Base-by-base conservation (phyloP, 371 early-diverging fungal genomes). In the Syncephalastrum contaminatum region DNA sequence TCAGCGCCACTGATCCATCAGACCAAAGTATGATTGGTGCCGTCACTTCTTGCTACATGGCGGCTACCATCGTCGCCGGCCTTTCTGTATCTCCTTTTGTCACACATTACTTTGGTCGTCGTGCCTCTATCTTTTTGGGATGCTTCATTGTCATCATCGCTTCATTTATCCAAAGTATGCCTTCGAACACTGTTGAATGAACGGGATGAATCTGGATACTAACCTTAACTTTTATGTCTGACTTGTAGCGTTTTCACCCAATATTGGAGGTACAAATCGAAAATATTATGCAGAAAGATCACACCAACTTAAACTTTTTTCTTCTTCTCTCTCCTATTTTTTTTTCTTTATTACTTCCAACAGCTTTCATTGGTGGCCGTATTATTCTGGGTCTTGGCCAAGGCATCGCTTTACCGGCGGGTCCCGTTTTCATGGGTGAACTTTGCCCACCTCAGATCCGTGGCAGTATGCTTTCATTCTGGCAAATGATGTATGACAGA, bases 391-490 rank as follows among this genome's bases (percentile, higher is more conserved):
- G 67, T 53, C 3, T 63, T 18, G 67, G 67, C 2, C 63, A 59
- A 22, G 67, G 67, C 56, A 62, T 67, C 30, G 63, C 58, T 20
- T 54, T 67, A 24, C 56, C 63, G 12, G 67, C 63, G 27, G 67
- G 67, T 13, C 67, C 67, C 18, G 59, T 63, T 6, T 67, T 59
- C 16, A 67, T 67, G 63, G 44, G 63, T 40, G 67, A 67, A 27
- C 58, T 67, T 25, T 58, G 58, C 19, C 50, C 63, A 24, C 55
- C 62, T 5, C 59, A 67, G 42, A 48, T 67, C 21, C 67, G 67
- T 53, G 67, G 67, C 36, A 62, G 63, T 13, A 67, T 67, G 67
- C 48, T 67, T 48, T 67, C 67, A 12, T 67, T 67, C 47, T 67
- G 67, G 67, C 67, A 67, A 30, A 59, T 67, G 56, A 51, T 59